A percentile compares a stretch with the other conserved stretches of the same genome.
Evolutionary conservation across 352 stramenopile genomes (phyloP).

Genomic region (Hyaloperonospora brassicae): DNA sequence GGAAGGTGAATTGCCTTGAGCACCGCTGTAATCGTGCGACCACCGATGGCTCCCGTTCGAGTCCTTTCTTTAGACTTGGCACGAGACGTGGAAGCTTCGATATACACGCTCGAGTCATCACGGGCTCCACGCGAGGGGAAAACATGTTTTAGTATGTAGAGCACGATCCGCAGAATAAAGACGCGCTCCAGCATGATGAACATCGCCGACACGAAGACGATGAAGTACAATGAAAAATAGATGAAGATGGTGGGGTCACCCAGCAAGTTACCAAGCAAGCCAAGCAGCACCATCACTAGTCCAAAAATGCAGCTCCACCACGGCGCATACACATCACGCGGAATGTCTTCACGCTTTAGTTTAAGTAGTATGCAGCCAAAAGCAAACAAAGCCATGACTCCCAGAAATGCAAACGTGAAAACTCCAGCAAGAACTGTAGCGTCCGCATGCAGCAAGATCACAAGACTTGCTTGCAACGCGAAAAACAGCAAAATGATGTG

Average conservation of each 20-base stretch:
- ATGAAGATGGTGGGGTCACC: constrained; percentile 69
- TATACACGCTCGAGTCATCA: constrained; percentile 23
- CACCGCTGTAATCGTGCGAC: constrained; percentile 53
- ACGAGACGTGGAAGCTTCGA: constrained; percentile 17
- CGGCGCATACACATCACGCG: constrained; percentile 73
- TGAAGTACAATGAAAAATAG: constrained; percentile 77
- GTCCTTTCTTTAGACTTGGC: constrained; percentile 11
- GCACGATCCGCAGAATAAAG: constrained; percentile 61
- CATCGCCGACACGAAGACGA: constrained; percentile 60
- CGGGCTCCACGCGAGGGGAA: constrained; percentile 38
- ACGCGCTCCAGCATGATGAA: constrained; percentile 78
- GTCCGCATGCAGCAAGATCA: constrained; percentile 70
- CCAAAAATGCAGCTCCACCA: constrained; percentile 79
- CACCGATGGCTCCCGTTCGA: constrained; percentile 54
- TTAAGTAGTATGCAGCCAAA: constrained; percentile 89
- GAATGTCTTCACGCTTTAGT: constrained; percentile 86
- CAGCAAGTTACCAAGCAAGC: constrained; percentile 56
- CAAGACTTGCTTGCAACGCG: constrained; percentile 56
- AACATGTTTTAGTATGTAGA: constrained; percentile 55
- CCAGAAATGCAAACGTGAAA: constrained; percentile 89
- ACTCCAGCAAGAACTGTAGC: constrained; percentile 81
- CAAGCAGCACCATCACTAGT: constrained; percentile 61
- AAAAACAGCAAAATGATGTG: constrained; percentile 82
- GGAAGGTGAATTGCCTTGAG: constrained; percentile 63
- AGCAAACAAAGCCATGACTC: constrained; percentile 88